phyloP scores from a whole-genome alignment of 164 flowering plant species.

The Echeveria elegans region DNA sequence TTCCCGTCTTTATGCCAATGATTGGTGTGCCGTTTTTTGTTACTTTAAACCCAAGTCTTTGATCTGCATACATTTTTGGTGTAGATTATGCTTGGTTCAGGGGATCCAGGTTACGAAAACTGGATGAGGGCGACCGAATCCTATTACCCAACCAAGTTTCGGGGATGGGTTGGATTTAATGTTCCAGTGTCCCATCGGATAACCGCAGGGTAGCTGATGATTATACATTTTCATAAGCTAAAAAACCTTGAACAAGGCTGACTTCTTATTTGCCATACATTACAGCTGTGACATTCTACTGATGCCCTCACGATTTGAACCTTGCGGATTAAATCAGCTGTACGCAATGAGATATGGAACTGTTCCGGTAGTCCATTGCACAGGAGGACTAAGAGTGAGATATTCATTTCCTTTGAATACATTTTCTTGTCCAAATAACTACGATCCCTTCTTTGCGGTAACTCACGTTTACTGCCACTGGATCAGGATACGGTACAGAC shows the following conservation, averaged over 20 bases:
- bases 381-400: constrained; percentile 95
- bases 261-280: constrained; percentile 8
- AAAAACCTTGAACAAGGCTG: not conserved
- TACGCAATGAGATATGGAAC: constrained; percentile 99
- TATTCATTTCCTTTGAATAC: constrained; percentile 6
- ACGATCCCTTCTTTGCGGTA: not conserved
- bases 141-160: constrained; percentile 55
- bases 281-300: constrained; percentile 84
- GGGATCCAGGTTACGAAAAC: constrained; percentile 59
- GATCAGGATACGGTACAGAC: constrained; percentile 77
- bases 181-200: constrained; percentile 86
- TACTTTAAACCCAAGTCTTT: not conserved
- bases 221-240: not conserved
- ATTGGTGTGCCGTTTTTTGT: not conserved
- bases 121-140: constrained; percentile 84
- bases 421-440: not conserved
- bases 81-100: constrained; percentile 97
- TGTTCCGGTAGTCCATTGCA: constrained; percentile 87
- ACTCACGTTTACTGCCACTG: not conserved
- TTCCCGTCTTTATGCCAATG: not conserved
- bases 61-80: not conserved
- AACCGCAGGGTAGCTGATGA: constrained; percentile 71
- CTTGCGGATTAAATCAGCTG: constrained; percentile 92
- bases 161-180: constrained; percentile 97
- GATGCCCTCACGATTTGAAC: constrained; percentile 99